phyloP scores from a whole-genome alignment of 768 basidiomycete species.

The Tulasnella sp. region DNA sequence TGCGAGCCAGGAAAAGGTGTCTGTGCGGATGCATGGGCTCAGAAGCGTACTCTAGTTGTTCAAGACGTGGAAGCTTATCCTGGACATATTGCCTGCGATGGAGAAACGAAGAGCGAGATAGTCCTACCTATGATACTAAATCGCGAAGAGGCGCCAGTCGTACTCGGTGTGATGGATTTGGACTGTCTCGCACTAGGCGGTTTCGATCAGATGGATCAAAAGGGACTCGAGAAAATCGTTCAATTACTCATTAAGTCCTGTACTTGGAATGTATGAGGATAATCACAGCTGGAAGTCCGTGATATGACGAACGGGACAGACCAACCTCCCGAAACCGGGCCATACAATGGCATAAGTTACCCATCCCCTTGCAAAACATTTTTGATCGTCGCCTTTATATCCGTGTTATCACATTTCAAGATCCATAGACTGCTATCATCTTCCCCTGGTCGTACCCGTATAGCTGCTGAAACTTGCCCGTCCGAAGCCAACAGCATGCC shows the following conservation, averaged over 20 bases:
- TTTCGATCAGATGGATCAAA: slow-evolving; percentile 72
- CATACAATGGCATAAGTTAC: no score
- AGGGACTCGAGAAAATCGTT: slow-evolving; percentile 72
- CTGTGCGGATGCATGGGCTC: slow-evolving; percentile 73
- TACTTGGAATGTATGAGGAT: slow-evolving; percentile 24
- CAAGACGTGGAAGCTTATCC: slow-evolving; percentile 74
- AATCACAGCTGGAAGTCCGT: no score
- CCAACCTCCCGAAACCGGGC: no score
- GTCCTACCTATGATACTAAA: slow-evolving; percentile 69
- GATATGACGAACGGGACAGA: no score
- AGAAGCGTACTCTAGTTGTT: slow-evolving; percentile 59
- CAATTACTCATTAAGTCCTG: slow-evolving; percentile 49
- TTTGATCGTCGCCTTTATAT: neutral
- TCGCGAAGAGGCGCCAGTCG: slow-evolving; percentile 22
- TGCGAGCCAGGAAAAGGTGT: slow-evolving; percentile 63
- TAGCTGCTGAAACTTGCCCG: slow-evolving; percentile 1
- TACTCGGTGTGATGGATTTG: slow-evolving; percentile 64
- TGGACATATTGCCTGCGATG: slow-evolving; percentile 94
- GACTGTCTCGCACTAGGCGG: slow-evolving; percentile 71
- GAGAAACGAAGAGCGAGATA: slow-evolving; percentile 84
- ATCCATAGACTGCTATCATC: slow-evolving; percentile 33
- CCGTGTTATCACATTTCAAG: slow-evolving; percentile 29
- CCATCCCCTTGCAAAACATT: slow-evolving; percentile 12
- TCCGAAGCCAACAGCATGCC: neutral
- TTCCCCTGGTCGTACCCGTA: slow-evolving; percentile 31